These are phyloP conservation scores for Mycena leptocephala DNA, from an alignment of 768 basidiomycete genomes.

Conservation along the genomic window DNA sequence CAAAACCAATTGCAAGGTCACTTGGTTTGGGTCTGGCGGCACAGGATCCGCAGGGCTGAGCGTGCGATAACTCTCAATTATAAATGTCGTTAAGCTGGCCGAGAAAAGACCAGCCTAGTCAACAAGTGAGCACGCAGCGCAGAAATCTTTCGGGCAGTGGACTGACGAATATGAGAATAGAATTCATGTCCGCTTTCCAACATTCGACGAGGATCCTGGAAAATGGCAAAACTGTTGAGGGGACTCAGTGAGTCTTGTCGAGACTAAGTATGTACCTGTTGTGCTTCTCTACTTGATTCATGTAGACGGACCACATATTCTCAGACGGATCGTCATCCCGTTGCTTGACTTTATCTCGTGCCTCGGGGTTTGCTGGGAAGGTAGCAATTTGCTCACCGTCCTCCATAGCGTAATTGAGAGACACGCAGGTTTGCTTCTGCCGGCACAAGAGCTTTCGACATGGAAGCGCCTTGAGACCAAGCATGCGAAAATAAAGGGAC, in stretches of 20 bases:
- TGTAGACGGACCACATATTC: slow-evolving; percentile 31
- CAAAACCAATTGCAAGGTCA: slow-evolving; percentile 13
- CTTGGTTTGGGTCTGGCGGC: slow-evolving; percentile 32
- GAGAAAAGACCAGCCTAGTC: slow-evolving; percentile 49
- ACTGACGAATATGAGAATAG: slow-evolving; percentile 34
- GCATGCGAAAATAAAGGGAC: neutral
- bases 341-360: slow-evolving; percentile 3
- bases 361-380: neutral
- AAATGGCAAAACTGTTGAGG: too few relatives aligned
- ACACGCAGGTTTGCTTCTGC: too few relatives aligned
- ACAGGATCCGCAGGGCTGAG: slow-evolving; percentile 34
- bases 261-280: neutral
- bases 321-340: slow-evolving; percentile 31
- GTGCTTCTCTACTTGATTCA: slow-evolving; percentile 27
- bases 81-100: slow-evolving; percentile 45
- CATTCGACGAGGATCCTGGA: slow-evolving; percentile 19
- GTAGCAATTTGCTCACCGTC: neutral
- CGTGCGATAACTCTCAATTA: slow-evolving; percentile 41
- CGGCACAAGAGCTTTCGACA: neutral
- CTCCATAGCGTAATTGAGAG: neutral
- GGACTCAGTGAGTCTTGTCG: too few relatives aligned
- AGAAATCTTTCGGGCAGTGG: neutral
- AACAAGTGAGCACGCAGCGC: neutral
- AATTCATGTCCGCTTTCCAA: slow-evolving; percentile 35
- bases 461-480: neutral